phyloP scores from a whole-genome alignment of 2,329 filamentous ascomycete genomes.

The Blastomyces parvus region DNA sequence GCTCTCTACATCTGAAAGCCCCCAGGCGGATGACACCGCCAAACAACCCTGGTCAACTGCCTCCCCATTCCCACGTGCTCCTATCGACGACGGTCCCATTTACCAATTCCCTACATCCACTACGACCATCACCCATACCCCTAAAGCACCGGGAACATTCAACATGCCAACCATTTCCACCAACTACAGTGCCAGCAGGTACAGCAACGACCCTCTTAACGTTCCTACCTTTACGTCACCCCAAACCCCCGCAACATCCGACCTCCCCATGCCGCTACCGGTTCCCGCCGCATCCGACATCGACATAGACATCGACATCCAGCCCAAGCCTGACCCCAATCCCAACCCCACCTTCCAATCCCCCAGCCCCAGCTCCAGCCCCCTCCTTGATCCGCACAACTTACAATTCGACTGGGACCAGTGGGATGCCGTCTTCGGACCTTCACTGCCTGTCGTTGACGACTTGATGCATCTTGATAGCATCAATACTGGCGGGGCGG shows the following conservation, averaged over 20 bases:
- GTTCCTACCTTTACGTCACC: neutral
- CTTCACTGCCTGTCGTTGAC: conserved; percentile 36
- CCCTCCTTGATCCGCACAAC: conserved; percentile 31
- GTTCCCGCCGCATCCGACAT: neutral
- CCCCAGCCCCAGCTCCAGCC: conserved; percentile 20
- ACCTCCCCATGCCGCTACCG: neutral
- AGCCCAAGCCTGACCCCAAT: conserved; percentile 11
- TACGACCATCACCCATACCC: neutral
- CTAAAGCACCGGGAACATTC: conserved; percentile 1
- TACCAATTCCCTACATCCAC: neutral
- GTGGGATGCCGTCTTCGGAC: conserved; percentile 42
- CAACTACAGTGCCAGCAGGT: neutral
- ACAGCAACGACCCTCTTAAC: neutral
- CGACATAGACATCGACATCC: conserved; percentile 10
- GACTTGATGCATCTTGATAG: conserved; percentile 36
- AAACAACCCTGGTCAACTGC: neutral
- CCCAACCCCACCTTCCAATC: conserved; percentile 7
- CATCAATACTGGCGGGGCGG: neutral
- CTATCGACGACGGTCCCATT: neutral
- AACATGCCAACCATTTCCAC: neutral
- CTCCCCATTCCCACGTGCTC: neutral
- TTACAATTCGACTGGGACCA: conserved; percentile 42
- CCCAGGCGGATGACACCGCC: neutral
- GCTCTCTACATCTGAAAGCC: neutral
- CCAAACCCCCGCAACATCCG: conserved; percentile 13